Base-by-base conservation (phyloP, 2,329 filamentous ascomycete species). In the Ilyonectria robusta region DNA sequence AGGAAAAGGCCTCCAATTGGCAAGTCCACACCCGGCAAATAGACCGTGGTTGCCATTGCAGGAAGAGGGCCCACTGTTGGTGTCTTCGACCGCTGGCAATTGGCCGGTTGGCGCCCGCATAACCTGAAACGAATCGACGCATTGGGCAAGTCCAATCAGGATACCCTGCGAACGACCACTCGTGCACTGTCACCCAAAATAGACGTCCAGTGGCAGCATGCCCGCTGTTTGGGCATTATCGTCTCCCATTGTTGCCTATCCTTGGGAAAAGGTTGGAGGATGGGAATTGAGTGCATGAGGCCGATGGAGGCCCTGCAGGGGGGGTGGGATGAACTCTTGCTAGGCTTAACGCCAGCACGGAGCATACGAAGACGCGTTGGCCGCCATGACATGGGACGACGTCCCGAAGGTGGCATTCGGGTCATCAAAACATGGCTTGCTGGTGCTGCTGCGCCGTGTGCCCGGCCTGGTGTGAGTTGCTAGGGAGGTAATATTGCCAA, bases 91-190 rank as follows among this genome's bases (percentile, higher is more conserved):
- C 44, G 58, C 59, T 50, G 15, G 42, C 64, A 51, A 79, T 79
- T 79, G 78, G 77, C 62, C 70, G 56, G 26, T 73, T 77, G 69
- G 65, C 73, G 75, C 73, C 72, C 68, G 74, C 78, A 79, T 75
- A 76, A 78, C 73, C 78, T 80, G 78, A 80, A 80, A 80, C 78
- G 77, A 42, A 71, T 78, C 76, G 76, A 79, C 65, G 73, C 65
- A 66, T 67, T 67, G 60, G 62, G 56, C 50, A 66, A 65, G 50
- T 46, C 76, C 73, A 77, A 77, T 76, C 69, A 76, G 50, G 29
- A 48, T 26, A 35, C 55, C 62, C 33, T 62, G 63, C 60, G 8
- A 37, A 48, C 42, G 64, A 50, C 62, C 62, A 62, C 42, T 37
- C 64, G 64, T 62, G 56, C 57, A 47, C 56, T 59, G 54, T 55